Conservation (phyloP, 2,329 filamentous ascomycete genomes). For the Calonectria hawksworthii region DNA sequence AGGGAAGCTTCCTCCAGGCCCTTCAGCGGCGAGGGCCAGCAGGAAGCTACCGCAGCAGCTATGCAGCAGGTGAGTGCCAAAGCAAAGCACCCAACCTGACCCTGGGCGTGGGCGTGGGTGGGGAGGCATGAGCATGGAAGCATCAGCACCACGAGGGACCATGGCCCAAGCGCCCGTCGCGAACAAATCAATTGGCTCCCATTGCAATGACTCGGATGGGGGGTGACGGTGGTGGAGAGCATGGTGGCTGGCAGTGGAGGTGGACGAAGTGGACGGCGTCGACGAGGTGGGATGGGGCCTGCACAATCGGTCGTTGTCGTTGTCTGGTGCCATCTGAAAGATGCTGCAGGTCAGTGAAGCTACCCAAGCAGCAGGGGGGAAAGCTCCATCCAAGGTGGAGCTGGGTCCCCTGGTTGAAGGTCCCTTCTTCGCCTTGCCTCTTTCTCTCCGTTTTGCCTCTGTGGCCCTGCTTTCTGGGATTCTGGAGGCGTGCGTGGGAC, state of each 20-base stretch:
- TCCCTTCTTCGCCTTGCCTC: slow-evolving; percentile 35
- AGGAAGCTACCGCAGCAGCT: slow-evolving; percentile 11
- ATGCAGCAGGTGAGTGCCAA: slow-evolving; percentile 31
- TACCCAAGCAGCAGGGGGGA: slow-evolving; percentile 42
- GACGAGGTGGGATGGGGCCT: slow-evolving; percentile 23
- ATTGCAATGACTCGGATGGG: slow-evolving; percentile 49
- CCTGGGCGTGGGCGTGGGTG: slow-evolving; percentile 9
- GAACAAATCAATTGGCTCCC: slow-evolving; percentile 48
- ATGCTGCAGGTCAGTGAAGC: slow-evolving; percentile 42
- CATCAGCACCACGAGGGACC: slow-evolving; percentile 40
- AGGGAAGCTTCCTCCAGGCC: slow-evolving; percentile 41
- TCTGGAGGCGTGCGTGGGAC: slow-evolving; percentile 11
- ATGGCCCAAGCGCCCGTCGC: slow-evolving; percentile 43
- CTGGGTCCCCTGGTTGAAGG: slow-evolving; percentile 43
- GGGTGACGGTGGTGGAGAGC: slow-evolving; percentile 39
- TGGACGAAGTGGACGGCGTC: slow-evolving; percentile 36
- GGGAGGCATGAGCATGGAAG: slow-evolving; percentile 26
- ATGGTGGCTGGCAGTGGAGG: slow-evolving; percentile 40
- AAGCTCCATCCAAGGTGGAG: slow-evolving; percentile 45
- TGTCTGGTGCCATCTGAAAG: slow-evolving; percentile 37
- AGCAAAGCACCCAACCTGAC: slow-evolving; percentile 24
- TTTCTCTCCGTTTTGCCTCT: slow-evolving; percentile 6
- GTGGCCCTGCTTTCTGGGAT: slow-evolving; percentile 7
- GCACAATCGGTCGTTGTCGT: slow-evolving; percentile 23
- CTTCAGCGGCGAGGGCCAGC: slow-evolving; percentile 22